Evolutionary conservation across 768 basidiomycete species (phyloP), one percentile per base, ranked within the genome.

Genomic region (Suillus spraguei): DNA sequence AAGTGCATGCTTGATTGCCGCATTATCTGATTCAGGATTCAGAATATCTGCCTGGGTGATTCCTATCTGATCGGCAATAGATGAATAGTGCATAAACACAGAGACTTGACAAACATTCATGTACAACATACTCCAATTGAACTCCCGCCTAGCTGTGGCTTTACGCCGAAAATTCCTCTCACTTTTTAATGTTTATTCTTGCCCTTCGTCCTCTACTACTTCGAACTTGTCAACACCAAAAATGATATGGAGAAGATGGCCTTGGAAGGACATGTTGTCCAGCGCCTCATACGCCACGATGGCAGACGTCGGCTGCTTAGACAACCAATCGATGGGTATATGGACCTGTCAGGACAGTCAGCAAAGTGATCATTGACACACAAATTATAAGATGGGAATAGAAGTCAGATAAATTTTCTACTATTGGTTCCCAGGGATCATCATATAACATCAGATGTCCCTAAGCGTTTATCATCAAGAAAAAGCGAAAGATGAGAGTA

Each of bases 1-100:
- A 47, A 99, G 81, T 0, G 97, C 97, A 42, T 98, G 87, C 74
- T 96, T 97, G 63, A 98, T 94, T 4, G 96, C 95, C 0, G 92
- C 86, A 65, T 88, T 89, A 42, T 86, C 85, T 1, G 87, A 87
- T 63, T 94, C 91, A 0, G 94, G 88, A 71, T 94, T 93, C 61
- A 99, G 82, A 24, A 99, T 91, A 38, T 93, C 91, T 2, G 94
- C 80, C 77, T 99, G 98, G 33, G 87, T 77, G 46, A 99, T 85
- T 62, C 85, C 90, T 84, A 99, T 89, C 14, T 95, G 86, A 65
- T 91, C 88, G 0, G 97, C 94, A 36, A 98, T 85, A 2, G 94
- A 96, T 2, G 92, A 20, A 63, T 66, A 52, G 41, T 62, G 53
- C 35, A 62, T 60, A 62, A 71, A 70, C 65, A 59, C 54, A 61